These are phyloP conservation scores for Trichoderma virens DNA, from an alignment of 495 filamentous ascomycete genomes.

Conservation along the genomic window DNA sequence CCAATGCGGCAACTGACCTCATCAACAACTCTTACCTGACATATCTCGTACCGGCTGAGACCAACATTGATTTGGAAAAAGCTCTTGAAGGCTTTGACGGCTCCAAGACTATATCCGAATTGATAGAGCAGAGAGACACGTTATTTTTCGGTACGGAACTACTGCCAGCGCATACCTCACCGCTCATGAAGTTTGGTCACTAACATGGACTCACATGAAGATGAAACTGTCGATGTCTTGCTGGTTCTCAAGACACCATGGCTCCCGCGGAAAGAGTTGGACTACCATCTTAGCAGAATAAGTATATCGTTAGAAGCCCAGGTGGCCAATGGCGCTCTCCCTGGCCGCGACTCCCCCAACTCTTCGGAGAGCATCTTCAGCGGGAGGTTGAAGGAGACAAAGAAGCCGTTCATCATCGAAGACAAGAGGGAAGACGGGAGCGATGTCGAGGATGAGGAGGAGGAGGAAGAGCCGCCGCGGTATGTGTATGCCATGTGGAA, in stretches of 20 bases:
- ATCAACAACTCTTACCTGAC: conserved; percentile 65
- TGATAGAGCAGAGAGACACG: conserved; percentile 41
- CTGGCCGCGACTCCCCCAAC: conserved; percentile 37
- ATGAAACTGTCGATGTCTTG: conserved; percentile 70
- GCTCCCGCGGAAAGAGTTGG: conserved; percentile 49
- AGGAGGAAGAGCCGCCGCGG: conserved; percentile 26
- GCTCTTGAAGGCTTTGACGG: conserved; percentile 39
- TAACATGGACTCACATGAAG: conserved; percentile 31
- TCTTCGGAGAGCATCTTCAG: conserved; percentile 60
- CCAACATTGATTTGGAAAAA: conserved; percentile 57
- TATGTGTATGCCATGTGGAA: conserved; percentile 76
- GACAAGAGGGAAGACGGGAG: conserved; percentile 40
- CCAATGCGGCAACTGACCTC: conserved; percentile 39
- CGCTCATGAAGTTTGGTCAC: conserved; percentile 29
- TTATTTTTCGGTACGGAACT: conserved; percentile 58
- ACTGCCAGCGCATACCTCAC: conserved; percentile 20
- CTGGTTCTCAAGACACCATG: conserved; percentile 63
- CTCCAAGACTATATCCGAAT: conserved; percentile 36
- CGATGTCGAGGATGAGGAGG: conserved; percentile 22
- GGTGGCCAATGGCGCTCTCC: conserved; percentile 51
- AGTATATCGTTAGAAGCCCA: conserved; percentile 63
- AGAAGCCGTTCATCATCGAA: conserved; percentile 55
- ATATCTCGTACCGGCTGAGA: conserved; percentile 68
- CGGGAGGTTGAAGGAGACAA: conserved; percentile 48
- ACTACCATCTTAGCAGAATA: conserved; percentile 53